These are phyloP conservation scores for Pythium phragmiticola DNA, from an alignment of 352 stramenopile genomes.

Conservation along the genomic window DNA sequence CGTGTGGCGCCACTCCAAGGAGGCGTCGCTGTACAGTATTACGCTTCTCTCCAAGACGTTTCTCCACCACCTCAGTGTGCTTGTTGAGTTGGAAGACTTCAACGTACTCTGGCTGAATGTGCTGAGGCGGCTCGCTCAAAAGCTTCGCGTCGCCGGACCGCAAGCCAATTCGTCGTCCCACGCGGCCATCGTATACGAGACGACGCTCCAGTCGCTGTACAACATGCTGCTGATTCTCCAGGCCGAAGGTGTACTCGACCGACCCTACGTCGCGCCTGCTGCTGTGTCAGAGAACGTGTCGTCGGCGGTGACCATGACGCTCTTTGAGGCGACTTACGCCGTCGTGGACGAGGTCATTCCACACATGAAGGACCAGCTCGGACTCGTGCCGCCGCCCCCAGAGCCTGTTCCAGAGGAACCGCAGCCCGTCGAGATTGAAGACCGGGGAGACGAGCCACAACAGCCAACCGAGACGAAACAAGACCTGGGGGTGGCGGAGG, in stretches of 20 bases:
- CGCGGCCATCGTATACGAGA: conserved; percentile 76
- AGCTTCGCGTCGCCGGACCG: conserved; percentile 39
- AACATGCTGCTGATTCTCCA: conserved; percentile 84
- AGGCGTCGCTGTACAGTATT: conserved; percentile 77
- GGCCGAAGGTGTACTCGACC: conserved; percentile 72
- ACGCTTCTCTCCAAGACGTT: conserved; percentile 88
- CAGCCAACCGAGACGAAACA: not conserved
- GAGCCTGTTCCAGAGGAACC: conserved; percentile 26
- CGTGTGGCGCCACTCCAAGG: conserved; percentile 48
- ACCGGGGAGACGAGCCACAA: not conserved
- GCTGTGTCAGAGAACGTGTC: not conserved
- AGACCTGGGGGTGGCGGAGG: not conserved
- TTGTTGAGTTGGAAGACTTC: conserved; percentile 69
- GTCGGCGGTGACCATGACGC: conserved; percentile 26
- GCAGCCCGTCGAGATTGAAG: conserved; percentile 25
- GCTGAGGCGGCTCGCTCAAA: conserved; percentile 66
- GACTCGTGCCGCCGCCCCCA: conserved; percentile 37
- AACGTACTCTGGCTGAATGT: conserved; percentile 76
- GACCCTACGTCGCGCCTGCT: conserved; percentile 30
- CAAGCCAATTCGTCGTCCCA: conserved; percentile 36
- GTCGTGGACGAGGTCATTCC: conserved; percentile 76
- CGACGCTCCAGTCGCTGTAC: conserved; percentile 83
- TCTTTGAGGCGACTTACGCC: conserved; percentile 68
- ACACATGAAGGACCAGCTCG: conserved; percentile 75
- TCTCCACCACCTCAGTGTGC: conserved; percentile 74